Base-by-base conservation (phyloP, 805 yeast genomes). In the Ogataea glucozyma region DNA sequence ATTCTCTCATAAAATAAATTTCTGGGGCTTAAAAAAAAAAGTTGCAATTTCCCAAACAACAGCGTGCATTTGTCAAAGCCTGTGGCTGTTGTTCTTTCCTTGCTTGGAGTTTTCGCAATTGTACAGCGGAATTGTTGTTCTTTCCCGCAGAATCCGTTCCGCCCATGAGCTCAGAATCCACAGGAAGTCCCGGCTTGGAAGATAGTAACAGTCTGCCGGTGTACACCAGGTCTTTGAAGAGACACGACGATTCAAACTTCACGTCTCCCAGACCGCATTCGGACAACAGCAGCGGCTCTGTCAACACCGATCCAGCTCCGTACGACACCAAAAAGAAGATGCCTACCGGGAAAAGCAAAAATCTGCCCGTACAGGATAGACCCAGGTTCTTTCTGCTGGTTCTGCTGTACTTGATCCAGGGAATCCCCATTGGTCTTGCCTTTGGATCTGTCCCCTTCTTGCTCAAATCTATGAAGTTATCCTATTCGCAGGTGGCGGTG, bases 341-440 rank as follows among this genome's bases (percentile, higher is more conserved):
- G 33, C n/a, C n/a, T 18, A 4, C 10, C 20, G 20, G 22, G 17
- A 20, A 23, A 22, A 17, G 26, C 17, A 49, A 46, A 10, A 40
- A 50, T 27, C 48, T 66, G 30, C 70, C 70, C 4, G 37, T 24
- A 7, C 47, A 51, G 13, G 98, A 90, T 57, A 66, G 87, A 43
- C 83, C 84, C 11, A 87, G 89, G 43, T 93, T 91, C 60, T 65
- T 74, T 31, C 71, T 91, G 6, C 68, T 91, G 44, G 82, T 88
- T 5, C 57, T 86, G 5, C 67, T 93, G 24, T 93, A 93, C 60
- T 68, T 89, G 37, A 73, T 90, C 6, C 99, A 93, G 62, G 99
- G 99, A n/a, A 81, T 93, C 5, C 99, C 99, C 0, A 95, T 90
- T 11, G 99, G 99, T 0, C 67, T 93, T 24, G 96, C 96, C 1